A percentile compares a stretch with the other conserved stretches of the same genome.
phyloP scores from a whole-genome alignment of 345 rosid genomes.

The Noccaea bulbosa region DNA sequence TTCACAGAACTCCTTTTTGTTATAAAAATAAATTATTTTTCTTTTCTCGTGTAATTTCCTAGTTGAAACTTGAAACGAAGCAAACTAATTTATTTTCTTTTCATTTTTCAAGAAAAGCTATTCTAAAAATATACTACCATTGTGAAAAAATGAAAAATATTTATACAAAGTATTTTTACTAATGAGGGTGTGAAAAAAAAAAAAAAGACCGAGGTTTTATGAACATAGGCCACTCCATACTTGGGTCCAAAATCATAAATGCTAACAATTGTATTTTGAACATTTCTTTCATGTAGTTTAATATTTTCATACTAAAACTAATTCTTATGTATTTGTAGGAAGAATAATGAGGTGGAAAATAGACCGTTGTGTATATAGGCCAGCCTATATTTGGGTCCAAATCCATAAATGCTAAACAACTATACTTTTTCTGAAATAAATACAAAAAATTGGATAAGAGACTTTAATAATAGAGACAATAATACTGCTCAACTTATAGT shows the following conservation, averaged over 20 bases:
- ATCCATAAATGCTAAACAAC: slow-evolving; percentile 28
- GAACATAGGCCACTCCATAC: slow-evolving; percentile 25
- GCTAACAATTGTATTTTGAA: too few relatives aligned
- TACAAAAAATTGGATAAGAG: slow-evolving; percentile 4
- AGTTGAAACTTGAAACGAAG: background rate
- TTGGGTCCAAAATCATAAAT: slow-evolving; percentile 38
- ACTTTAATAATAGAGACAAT: slow-evolving; percentile 23
- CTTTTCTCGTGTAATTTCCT: background rate
- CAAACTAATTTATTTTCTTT: background rate
- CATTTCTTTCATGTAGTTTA: background rate
- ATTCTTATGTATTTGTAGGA: background rate
- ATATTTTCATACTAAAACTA: background rate
- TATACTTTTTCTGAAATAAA: background rate
- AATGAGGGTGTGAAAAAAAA: slow-evolving; percentile 6
- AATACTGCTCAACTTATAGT: slow-evolving; percentile 29
- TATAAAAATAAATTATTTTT: background rate
- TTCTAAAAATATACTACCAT: background rate
- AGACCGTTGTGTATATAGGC: slow-evolving; percentile 25
- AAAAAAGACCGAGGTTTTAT: background rate
- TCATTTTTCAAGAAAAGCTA: background rate
- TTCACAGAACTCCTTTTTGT: too few relatives aligned
- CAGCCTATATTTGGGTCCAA: slow-evolving; percentile 29
- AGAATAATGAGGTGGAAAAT: slow-evolving; percentile 1
- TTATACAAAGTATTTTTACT: background rate
- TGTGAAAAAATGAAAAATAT: background rate